Conservation (phyloP, 495 filamentous ascomycete genomes). For the Neurospora sp. region DNA sequence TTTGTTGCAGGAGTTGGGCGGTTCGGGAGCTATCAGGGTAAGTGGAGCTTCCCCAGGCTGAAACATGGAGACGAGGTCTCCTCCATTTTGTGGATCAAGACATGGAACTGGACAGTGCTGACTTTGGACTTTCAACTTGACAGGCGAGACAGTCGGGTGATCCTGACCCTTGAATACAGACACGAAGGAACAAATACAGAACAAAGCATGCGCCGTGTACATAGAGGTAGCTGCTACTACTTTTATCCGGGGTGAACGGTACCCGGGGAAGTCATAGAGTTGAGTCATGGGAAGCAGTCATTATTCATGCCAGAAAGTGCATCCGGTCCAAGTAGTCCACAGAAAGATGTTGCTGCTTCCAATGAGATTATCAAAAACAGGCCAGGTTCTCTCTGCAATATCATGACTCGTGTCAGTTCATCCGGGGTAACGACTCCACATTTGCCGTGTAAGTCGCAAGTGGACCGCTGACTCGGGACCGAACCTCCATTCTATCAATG, state of each 20-base stretch:
- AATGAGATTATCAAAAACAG: neutral
- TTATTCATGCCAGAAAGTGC: neutral
- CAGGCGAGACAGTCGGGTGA: slow-evolving; percentile 36
- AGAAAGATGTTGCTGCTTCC: neutral
- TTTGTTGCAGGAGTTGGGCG: slow-evolving; percentile 78
- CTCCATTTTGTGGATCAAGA: neutral
- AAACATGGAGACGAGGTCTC: neutral
- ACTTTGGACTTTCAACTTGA: slow-evolving; percentile 4
- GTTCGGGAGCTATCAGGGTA: slow-evolving; percentile 41
- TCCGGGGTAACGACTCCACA: neutral
- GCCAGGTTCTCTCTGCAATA: neutral
- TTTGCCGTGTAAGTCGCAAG: neutral
- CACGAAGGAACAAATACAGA: neutral
- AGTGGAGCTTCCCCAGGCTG: slow-evolving; percentile 11
- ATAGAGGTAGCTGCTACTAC: slow-evolving; percentile 1
- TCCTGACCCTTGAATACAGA: slow-evolving; percentile 25
- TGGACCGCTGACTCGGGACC: neutral
- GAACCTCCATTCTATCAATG: neutral
- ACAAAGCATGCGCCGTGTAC: neutral
- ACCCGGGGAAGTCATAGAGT: neutral
- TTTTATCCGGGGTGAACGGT: neutral
- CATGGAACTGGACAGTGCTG: slow-evolving; percentile 1
- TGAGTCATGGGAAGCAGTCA: neutral
- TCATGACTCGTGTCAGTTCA: neutral
- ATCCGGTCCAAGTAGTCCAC: neutral